phyloP scores from a whole-genome alignment of 176 grass and related monocot species.

The Puya raimondii region DNA sequence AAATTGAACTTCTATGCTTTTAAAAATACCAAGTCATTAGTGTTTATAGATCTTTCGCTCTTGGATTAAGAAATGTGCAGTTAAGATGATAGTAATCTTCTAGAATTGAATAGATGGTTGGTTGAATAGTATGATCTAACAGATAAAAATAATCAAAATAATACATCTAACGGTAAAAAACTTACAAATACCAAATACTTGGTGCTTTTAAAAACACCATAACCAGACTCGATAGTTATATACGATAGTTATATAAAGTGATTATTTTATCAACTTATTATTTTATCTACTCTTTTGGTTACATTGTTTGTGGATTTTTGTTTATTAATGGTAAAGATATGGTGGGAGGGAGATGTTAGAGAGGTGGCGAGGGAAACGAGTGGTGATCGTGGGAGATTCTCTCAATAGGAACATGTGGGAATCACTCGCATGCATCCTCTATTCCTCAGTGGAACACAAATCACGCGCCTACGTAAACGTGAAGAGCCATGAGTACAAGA shows the following conservation, averaged over 20 bases:
- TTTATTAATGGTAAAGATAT: constrained; percentile 5
- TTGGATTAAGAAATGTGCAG: too few species aligned
- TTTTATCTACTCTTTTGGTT: neutral
- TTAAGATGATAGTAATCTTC: too few species aligned
- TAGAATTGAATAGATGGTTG: too few species aligned
- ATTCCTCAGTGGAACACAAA: constrained; percentile 35
- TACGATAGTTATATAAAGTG: too few species aligned
- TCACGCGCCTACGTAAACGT: constrained; percentile 23
- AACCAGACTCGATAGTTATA: too few species aligned
- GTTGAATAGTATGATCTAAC: too few species aligned
- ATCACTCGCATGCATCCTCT: constrained; percentile 57
- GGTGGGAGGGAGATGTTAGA: constrained; percentile 30
- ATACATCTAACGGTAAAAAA: too few species aligned
- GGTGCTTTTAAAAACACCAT: neutral
- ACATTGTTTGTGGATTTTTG: neutral
- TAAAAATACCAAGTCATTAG: too few species aligned
- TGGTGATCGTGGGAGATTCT: constrained; percentile 54
- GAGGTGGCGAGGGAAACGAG: constrained; percentile 34
- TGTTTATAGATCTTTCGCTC: too few species aligned
- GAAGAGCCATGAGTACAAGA: constrained; percentile 19
- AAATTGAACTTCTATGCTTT: too few species aligned
- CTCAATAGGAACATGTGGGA: constrained; percentile 82
- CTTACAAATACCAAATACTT: neutral
- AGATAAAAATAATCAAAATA: too few species aligned
- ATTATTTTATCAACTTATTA: too few species aligned